Evolutionary conservation across 768 basidiomycete species (phyloP).

Genomic region (Termitomyces sp.): DNA sequence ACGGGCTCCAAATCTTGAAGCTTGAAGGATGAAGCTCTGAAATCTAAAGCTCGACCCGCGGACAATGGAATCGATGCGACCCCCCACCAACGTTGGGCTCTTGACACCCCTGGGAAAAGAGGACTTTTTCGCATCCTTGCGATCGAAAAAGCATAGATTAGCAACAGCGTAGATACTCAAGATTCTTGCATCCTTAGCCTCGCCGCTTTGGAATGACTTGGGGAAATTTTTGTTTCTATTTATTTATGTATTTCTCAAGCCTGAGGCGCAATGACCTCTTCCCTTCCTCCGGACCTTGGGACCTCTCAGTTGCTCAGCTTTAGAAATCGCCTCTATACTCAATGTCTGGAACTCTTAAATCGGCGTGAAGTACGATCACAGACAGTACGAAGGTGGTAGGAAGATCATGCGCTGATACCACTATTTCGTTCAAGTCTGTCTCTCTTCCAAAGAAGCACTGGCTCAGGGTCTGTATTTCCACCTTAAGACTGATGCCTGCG

Average conservation of each 20-base stretch:
- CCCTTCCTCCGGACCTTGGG: too few relatives aligned
- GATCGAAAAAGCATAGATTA: not conserved
- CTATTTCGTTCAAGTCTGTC: too few relatives aligned
- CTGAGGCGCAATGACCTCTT: too few relatives aligned
- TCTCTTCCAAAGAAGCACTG: not conserved
- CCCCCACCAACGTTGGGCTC: not conserved
- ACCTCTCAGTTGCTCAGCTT: not conserved
- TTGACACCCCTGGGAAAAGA: not conserved
- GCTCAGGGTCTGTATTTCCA: not conserved
- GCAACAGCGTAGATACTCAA: not conserved
- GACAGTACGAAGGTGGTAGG: too few relatives aligned
- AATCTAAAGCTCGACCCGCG: not conserved
- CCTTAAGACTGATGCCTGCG: not conserved
- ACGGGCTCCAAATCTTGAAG: not conserved
- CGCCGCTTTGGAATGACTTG: not conserved
- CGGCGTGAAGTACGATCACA: too few relatives aligned
- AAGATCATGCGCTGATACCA: too few relatives aligned
- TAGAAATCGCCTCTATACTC: not conserved
- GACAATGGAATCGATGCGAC: not conserved
- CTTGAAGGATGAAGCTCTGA: not conserved
- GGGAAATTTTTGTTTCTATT: not conserved
- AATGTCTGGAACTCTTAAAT: too few relatives aligned
- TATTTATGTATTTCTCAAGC: not conserved
- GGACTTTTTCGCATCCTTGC: not conserved
- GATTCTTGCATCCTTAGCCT: not conserved